phyloP scores from a whole-genome alignment of 345 rosid species.

The Leavenworthia alabamica region DNA sequence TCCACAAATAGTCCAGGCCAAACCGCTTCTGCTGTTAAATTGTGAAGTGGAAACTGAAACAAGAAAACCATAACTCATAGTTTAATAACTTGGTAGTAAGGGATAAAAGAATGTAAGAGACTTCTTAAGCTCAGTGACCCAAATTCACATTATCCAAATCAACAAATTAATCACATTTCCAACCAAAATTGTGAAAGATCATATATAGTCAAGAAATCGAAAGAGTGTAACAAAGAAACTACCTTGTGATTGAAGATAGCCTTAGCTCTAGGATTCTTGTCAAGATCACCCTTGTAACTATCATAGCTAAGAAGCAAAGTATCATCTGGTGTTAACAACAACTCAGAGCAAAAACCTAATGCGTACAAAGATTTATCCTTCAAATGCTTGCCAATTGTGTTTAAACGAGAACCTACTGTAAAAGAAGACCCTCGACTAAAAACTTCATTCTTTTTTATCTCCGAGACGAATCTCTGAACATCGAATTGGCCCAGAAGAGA shows the following conservation, averaged over 20 bases:
- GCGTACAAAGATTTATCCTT: slow-evolving; percentile 71
- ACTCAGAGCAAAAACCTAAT: slow-evolving; percentile 64
- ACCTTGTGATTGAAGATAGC: slow-evolving; percentile 70
- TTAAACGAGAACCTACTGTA: slow-evolving; percentile 27
- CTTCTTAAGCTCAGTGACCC: neutral
- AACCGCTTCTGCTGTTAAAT: slow-evolving; percentile 58
- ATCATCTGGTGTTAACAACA: slow-evolving; percentile 58
- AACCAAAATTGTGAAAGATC: neutral
- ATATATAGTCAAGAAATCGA: neutral
- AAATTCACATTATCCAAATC: neutral
- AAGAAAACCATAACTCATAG: neutral
- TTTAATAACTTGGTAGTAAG: neutral
- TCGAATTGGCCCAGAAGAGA: slow-evolving; percentile 76
- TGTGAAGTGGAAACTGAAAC: slow-evolving; percentile 62
- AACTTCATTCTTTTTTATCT: slow-evolving; percentile 28
- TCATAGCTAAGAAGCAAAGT: slow-evolving; percentile 57
- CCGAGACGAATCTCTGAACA: slow-evolving; percentile 53
- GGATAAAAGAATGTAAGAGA: neutral
- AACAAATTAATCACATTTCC: neutral
- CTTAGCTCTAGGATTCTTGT: slow-evolving; percentile 49
- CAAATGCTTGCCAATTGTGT: slow-evolving; percentile 29
- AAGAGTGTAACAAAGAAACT: neutral
- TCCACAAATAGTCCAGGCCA: too few species aligned
- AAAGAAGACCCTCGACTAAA: slow-evolving; percentile 27
- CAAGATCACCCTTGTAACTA: slow-evolving; percentile 35